These are phyloP conservation scores for Oryza australiensis DNA, from an alignment of 176 grass and related monocot species.

Conservation along the genomic window DNA sequence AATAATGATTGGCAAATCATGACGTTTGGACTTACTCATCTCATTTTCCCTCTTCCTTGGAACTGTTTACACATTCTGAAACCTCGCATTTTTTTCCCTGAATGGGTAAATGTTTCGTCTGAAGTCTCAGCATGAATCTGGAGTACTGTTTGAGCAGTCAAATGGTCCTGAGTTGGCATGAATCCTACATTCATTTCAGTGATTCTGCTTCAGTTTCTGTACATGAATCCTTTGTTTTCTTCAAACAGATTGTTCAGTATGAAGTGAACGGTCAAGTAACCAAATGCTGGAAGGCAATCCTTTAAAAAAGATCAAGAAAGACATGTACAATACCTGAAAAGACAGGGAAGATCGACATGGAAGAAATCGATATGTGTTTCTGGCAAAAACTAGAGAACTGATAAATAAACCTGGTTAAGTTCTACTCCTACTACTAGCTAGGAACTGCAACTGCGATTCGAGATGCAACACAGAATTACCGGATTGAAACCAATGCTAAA, in stretches of 20 bases:
- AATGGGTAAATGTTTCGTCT: not conserved
- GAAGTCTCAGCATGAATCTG: not conserved
- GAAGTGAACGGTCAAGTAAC: not conserved
- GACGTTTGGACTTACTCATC: not conserved
- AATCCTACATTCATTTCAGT: not conserved
- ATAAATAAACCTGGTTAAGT: not conserved
- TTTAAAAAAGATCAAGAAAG: not conserved
- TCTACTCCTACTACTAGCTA: not conserved
- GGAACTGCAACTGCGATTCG: slow-evolving; percentile 17
- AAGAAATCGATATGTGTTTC: not conserved
- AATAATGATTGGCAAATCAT: slow-evolving; percentile 47
- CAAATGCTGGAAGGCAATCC: not conserved
- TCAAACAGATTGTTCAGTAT: not conserved
- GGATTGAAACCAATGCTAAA: not conserved
- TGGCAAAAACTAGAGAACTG: slow-evolving; percentile 8
- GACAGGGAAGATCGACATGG: not conserved
- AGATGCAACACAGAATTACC: not conserved
- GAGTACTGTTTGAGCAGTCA: not conserved
- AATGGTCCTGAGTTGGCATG: not conserved
- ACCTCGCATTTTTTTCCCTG: not conserved
- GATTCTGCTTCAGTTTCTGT: not conserved
- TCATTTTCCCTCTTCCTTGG: not conserved
- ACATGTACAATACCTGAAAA: not conserved
- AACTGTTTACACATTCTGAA: not conserved
- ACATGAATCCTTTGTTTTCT: not conserved